Base-by-base conservation (phyloP, 345 rosid species). In the Aquilaria malaccensis region DNA sequence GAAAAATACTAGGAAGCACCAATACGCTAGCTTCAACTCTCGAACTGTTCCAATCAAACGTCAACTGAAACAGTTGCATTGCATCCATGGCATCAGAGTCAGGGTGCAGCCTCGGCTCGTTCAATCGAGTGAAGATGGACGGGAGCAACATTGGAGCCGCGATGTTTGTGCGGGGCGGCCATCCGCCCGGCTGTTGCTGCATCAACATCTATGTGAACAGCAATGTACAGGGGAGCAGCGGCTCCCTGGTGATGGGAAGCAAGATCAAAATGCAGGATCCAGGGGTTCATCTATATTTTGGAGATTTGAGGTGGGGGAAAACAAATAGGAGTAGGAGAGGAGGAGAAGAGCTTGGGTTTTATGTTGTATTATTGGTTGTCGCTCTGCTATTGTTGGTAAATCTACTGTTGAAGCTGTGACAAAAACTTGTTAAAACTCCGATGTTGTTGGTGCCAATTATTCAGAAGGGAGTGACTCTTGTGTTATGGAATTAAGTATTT, bases 61-160 rank as follows among this genome's bases (percentile, higher is more conserved):
- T 30, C 13, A 13, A 33, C 58, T 74, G 76, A 60, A n/a, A 30
- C 55, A 15, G 31, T 3, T 9, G 1, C 7, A 37, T 37, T 5
- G 43, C 4, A 37, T 37, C 43, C 15, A 41, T 47, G 13, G 43
- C 4, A 37, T 37, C 43, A 3, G 15, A 43, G 13, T 10, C 60
- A 22, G 81, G 59, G 57, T 52, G 64, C 13, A 13, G 73, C 52
- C 9, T 65, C 0, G 76, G 62, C 32, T 68, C 60, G 6, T 43
- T 55, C 41, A 55, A 66, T 12, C 69, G 72, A 10, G 65, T 80
- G 41, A 70, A 72, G 55, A 14, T 88, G 57, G 77, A 78, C 22
- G 96, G 92, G 50, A 80, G 75, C 57, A 91, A 85, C 62, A 71
- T 72, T 0, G 96, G 98, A 5, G 95, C 95, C 0, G 61, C 83